Evolutionary conservation across 352 stramenopile species (phyloP), one percentile per base, ranked within the genome.

Genomic region (Phytophthora agathidicida): DNA sequence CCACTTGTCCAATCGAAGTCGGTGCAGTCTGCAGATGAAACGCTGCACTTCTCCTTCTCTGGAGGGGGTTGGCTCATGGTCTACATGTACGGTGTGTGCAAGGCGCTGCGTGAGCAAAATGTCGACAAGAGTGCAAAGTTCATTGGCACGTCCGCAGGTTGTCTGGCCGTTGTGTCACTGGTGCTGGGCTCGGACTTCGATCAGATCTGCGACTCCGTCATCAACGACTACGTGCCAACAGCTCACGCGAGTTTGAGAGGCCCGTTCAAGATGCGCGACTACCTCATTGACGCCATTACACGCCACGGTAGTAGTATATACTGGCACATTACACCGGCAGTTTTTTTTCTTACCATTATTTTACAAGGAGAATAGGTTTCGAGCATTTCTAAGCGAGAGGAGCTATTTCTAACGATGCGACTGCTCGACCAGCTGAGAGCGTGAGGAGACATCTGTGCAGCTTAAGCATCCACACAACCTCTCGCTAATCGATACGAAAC

Each of bases 81-180:
- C 46, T 87, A 83, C 60, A 72, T 83, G 54, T 83, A 80, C 26
- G 76, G 78, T 38, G 78, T 87, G 30, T 75, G 59, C 52, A 79
- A 88, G 45, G 72, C 75, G n/a, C 61, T 88, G 20, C 77, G 75
- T 4, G 54, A 82, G 32, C 55, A 65, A 10, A 72, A 69, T 11
- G 38, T 83, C 11, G 45, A 80, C 54, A 24, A 73, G n/a, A 65
- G 66, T 17, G 54, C 73, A 14, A 60, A 57, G 22, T 80, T 82
- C 36, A 75, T 83, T 26, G 77, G 75, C 27, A 68, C 65, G 23
- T 83, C 71, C 0, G 76, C 59, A 6, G 77, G 77, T 14, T 69
- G 74, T 19, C 54, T 84, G n/a, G 65, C 75, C 20, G 56, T 71
- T n/a, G 65, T 75, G 42, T 65, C 63, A n/a, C 44, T 86, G 13